Base-by-base conservation (phyloP, 2,329 filamentous ascomycete species). In the Hortaea werneckii region DNA sequence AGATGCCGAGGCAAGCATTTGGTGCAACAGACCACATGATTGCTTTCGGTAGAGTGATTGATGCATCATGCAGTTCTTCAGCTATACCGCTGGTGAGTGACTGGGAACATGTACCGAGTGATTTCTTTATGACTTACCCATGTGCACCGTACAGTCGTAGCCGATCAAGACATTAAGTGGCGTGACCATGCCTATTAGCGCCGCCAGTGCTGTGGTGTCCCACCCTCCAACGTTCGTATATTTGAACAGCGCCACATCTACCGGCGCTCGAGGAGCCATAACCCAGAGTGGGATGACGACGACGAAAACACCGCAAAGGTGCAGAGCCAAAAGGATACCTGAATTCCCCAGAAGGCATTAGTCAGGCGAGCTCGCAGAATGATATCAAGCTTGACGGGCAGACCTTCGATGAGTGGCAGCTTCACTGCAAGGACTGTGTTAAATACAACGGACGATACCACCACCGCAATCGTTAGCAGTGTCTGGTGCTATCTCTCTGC, bases 221-320 rank as follows among this genome's bases (percentile, higher is more conserved):
- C 71, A 77, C 3, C 58, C 59, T 0, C 71, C 72, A 11, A 57
- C 46, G 46, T 77, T 75, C 13, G 65, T 60, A 50, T 77, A 76
- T 1, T 65, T 58, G 3, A 67, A 71, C 60, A 44, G 46, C 6
- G 37, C 46, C 10, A 30, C 43, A 28, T 37, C 11, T 4, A 42
- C 46, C 9, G 34, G 29, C 5, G 42, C 37, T 12, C 8, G 8
- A 5, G 40, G 37, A 10, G 43, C 40, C n/a, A 51, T 29, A 1
- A 67, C 62, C 49, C 67, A 63, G 4, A 76, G 56, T 0, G 70
- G 65, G 26, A 76, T 69, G 8, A 77, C 57, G 45, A 76, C 71
- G 0, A 67, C 73, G 46, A 77, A 72, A 54, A 76, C 72, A 4
- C 74, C 74, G 10, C 71, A 55, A n/a, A 76, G 60, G 46, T 77